Base-by-base conservation (phyloP, 169 alveolate genomes). In the Plasmodium coatneyi region DNA sequence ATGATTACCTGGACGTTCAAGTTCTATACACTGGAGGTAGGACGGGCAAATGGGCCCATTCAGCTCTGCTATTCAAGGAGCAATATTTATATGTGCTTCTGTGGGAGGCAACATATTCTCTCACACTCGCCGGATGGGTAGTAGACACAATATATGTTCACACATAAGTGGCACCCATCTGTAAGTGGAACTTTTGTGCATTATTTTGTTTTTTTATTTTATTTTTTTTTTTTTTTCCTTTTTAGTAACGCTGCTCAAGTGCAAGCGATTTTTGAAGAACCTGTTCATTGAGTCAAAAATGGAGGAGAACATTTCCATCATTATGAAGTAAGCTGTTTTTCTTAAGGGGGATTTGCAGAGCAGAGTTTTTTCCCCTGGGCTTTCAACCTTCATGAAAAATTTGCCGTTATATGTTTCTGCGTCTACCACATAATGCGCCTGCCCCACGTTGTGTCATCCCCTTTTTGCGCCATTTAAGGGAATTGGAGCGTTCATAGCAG, bases 1-100 rank as follows among this genome's bases (percentile, higher is more conserved):
- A 78, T 76, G 36, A 39, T 70, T 12, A 54, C 46, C 5, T 87
- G 41, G 81, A 43, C 14, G 93, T 87, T 32, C 71, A 84, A 84
- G n/a, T 72, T 32, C 60, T 87, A 32, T 79, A 87, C 54, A 87
- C 52, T 22, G 84, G 93, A 25, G 87, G 93, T 87, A 87, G 7
- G 76, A 39, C 19, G 39, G 5, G 25, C 16, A 34, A 10, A 43
- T 12, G 41, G 25, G 32, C 10, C 16, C 46, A 14, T 36, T 80
- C 1, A 46, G 28, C n/a, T 82, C 1, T 52, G 16, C 76, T 56
- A 6, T 82, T 19, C 22, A 0, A 60, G 32, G 74, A 60, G 74
- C 25, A 16, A 6, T 60, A 22, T 60, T 60, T 60, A 60, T 60
- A 22, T 60, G 16, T 1, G 32, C 74, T 22, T 5, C 14, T 60